These are phyloP conservation scores for Teratosphaeria viscida DNA, from an alignment of 2,329 filamentous ascomycete genomes.

Conservation along the genomic window DNA sequence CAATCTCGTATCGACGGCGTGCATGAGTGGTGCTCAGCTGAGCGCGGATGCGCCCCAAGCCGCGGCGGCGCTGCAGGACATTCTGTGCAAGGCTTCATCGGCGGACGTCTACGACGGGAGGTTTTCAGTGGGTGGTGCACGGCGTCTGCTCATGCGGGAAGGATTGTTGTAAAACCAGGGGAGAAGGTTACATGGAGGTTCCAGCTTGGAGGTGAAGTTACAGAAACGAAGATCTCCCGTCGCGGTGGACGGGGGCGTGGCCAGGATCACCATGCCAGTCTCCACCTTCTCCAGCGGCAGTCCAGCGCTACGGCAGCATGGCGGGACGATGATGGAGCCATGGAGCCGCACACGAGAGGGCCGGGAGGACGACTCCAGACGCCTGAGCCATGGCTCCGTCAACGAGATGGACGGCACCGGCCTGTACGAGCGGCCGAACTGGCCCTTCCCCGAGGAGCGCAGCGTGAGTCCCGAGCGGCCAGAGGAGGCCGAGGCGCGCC, in stretches of 20 bases:
- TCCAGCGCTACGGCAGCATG: slow-evolving; percentile 10
- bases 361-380: slow-evolving; percentile 16
- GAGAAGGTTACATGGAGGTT: not conserved
- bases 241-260: not conserved
- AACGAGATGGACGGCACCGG: slow-evolving; percentile 22
- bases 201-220: not conserved
- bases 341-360: slow-evolving; percentile 20
- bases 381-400: slow-evolving; percentile 14
- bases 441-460: slow-evolving; percentile 13
- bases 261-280: slow-evolving; percentile 14
- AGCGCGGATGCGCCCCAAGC: not conserved
- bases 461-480: slow-evolving; percentile 6
- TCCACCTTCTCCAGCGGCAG: slow-evolving; percentile 17
- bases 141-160: not conserved
- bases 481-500: not conserved
- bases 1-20: not conserved
- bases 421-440: slow-evolving; percentile 18
- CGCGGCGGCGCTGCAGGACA: not conserved
- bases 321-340: slow-evolving; percentile 11
- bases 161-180: not conserved
- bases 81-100: not conserved
- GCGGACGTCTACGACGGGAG: not conserved
- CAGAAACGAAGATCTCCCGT: not conserved
- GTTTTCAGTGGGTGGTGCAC: not conserved
- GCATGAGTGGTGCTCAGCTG: slow-evolving; percentile 6